Percentiles rank a stretch among this genome's conserved stretches.
Evolutionary conservation across 1,284 basidiomycete genomes (phyloP).

Genomic region (Pseudozyma thailandica): DNA sequence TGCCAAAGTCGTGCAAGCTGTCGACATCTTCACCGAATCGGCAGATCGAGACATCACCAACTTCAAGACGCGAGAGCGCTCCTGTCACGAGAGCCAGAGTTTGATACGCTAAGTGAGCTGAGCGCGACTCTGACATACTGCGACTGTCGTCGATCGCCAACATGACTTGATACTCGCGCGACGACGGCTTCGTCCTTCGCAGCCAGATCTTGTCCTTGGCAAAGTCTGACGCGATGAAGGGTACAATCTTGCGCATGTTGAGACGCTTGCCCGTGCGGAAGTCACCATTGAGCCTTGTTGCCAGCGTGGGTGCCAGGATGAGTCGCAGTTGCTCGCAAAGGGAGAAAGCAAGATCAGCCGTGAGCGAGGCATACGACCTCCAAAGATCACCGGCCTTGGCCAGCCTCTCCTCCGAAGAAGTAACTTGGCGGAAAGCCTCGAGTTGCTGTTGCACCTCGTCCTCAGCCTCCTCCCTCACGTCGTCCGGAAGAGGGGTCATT

Average conservation of each 20-base stretch:
- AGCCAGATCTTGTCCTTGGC: constrained; percentile 99
- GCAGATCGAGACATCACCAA: constrained; percentile 91
- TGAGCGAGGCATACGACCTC: constrained; percentile 88
- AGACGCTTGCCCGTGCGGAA: constrained; percentile 97
- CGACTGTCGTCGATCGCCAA: constrained; percentile 94
- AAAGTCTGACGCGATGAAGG: constrained; percentile 98
- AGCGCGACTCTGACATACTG: constrained; percentile 94
- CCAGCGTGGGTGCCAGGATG: constrained; percentile 92
- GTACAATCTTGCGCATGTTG: constrained; percentile 99
- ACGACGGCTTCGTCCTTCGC: constrained; percentile 88
- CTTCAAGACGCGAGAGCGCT: constrained; percentile 89
- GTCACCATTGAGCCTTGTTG: constrained; percentile 94
- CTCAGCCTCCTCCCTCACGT: constrained; percentile 51
- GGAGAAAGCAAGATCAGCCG: constrained; percentile 87
- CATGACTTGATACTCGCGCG: constrained; percentile 95
- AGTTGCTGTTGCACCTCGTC: constrained; percentile 61
- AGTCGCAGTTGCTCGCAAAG: constrained; percentile 87
- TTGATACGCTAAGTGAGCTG: constrained; percentile 92
- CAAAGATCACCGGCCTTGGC: constrained; percentile 80
- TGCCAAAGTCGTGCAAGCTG: constrained; percentile 81
- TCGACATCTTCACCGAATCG: constrained; percentile 90
- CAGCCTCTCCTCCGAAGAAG: constrained; percentile 73
- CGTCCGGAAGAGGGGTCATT: constrained; percentile 59
- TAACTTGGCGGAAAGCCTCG: constrained; percentile 75
- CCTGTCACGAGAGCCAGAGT: constrained; percentile 91